Conservation (phyloP, 805 yeast species). For the Candida multigemmis region DNA sequence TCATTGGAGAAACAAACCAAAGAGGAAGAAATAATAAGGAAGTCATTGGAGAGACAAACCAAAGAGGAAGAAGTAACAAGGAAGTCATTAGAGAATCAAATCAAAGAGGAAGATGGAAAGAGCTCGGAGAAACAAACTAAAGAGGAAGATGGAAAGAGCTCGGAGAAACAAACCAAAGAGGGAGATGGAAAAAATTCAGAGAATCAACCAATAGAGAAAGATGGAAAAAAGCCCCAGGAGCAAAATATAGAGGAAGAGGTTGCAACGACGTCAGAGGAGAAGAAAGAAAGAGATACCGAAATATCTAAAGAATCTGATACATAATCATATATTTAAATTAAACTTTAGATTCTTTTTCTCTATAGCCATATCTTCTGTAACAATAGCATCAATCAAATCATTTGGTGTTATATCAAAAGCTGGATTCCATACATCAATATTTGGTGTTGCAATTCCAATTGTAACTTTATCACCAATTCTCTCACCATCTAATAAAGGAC, state of each 20-base stretch:
- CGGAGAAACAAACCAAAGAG: slow-evolving; percentile 1
- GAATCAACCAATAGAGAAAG: background rate
- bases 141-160: slow-evolving; percentile 1
- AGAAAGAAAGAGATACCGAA: slow-evolving; percentile 1
- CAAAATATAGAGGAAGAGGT: background rate
- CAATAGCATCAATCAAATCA: slow-evolving; percentile 74
- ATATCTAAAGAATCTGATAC: background rate
- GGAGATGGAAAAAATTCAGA: background rate
- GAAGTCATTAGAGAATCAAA: background rate
- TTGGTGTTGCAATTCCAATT: slow-evolving; percentile 79
- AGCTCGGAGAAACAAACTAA: background rate
- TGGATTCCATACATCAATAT: slow-evolving; percentile 89
- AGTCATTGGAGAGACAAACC: background rate
- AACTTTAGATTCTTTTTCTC: slow-evolving; percentile 49
- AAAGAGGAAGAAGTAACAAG: slow-evolving; percentile 1
- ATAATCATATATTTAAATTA: slow-evolving; percentile 17
- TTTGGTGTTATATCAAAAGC: slow-evolving; percentile 92
- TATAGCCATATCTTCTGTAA: slow-evolving; percentile 63
- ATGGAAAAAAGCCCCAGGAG: background rate
- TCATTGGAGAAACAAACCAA: background rate
- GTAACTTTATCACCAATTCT: slow-evolving; percentile 32
- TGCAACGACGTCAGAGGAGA: background rate
- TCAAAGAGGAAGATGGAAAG: slow-evolving; percentile 1
- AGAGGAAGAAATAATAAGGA: slow-evolving; percentile 1
- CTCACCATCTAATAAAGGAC: slow-evolving; percentile 29